These are phyloP conservation scores for Boletus pseudo-olivaceus DNA, from an alignment of 768 basidiomycete genomes.

Conservation along the genomic window DNA sequence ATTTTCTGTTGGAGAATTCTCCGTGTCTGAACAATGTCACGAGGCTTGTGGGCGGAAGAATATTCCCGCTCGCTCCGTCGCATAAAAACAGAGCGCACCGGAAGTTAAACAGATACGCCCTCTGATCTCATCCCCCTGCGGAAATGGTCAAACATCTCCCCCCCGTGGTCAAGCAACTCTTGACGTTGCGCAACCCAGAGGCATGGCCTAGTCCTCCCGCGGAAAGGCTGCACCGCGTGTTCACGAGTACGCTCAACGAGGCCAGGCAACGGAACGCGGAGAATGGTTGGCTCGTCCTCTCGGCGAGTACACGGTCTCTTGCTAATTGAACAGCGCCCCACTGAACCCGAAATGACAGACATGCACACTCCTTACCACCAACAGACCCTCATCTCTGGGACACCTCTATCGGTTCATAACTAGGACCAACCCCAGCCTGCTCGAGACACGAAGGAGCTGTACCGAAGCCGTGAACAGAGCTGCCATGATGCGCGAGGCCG, in stretches of 20 bases:
- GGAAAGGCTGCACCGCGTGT: constrained; percentile 49
- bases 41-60: not conserved
- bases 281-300: constrained; percentile 78
- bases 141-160: constrained; percentile 50
- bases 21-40: not conserved
- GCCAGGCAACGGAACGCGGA: constrained; percentile 63
- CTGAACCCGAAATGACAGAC: constrained; percentile 50
- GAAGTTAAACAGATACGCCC: not conserved
- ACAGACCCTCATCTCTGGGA: constrained; percentile 75
- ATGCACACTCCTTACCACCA: constrained; percentile 78
- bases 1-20: not conserved
- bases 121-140: not conserved
- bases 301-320: constrained; percentile 44
- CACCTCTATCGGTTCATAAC: constrained; percentile 80
- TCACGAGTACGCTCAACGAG: constrained; percentile 61
- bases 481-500: constrained; percentile 85
- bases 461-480: constrained; percentile 65
- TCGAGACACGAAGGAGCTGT: constrained; percentile 40
- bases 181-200: constrained; percentile 64
- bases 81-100: constrained; percentile 6
- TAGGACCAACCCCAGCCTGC: constrained; percentile 40
- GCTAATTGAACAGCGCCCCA: constrained; percentile 15
- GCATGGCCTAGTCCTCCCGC: constrained; percentile 55
- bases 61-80: constrained; percentile 5
- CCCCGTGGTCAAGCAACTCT: constrained; percentile 64